phyloP scores from a whole-genome alignment of 163 green algal genomes.

The Prototheca wickerhamii region DNA sequence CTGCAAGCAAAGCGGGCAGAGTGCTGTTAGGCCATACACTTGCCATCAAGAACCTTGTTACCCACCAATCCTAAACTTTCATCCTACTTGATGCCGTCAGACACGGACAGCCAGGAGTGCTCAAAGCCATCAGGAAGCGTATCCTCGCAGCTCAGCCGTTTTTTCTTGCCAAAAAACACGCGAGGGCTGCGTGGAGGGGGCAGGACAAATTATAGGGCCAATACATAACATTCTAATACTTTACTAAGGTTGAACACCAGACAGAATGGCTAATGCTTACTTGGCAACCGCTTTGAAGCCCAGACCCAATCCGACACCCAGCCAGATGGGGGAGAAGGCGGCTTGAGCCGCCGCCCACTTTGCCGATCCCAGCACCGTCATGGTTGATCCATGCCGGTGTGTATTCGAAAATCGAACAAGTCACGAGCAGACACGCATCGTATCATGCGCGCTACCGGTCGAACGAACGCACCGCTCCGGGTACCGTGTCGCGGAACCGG shows the following conservation, averaged over 20 bases:
- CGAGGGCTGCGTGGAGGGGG: no score
- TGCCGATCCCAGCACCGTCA: not conserved
- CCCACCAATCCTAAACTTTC: no score
- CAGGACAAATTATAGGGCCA: no score
- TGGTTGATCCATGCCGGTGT: no score
- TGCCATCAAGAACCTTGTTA: no score
- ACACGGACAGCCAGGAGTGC: not conserved
- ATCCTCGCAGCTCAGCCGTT: not conserved
- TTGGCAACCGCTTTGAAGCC: not conserved
- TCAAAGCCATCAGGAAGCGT: not conserved
- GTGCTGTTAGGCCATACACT: no score
- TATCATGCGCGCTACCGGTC: no score
- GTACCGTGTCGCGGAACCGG: no score
- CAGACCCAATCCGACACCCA: not conserved
- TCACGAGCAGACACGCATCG: no score
- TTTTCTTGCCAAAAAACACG: not conserved
- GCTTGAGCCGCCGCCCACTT: not conserved
- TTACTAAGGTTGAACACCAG: not conserved
- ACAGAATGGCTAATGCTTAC: not conserved
- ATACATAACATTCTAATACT: not conserved
- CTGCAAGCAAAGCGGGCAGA: conserved; percentile 3
- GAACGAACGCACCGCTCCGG: no score
- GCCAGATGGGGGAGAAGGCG: not conserved
- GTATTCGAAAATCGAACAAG: no score
- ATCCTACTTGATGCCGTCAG: not conserved